Base-by-base conservation (phyloP, 768 basidiomycete species). In the Calocera cornea region DNA sequence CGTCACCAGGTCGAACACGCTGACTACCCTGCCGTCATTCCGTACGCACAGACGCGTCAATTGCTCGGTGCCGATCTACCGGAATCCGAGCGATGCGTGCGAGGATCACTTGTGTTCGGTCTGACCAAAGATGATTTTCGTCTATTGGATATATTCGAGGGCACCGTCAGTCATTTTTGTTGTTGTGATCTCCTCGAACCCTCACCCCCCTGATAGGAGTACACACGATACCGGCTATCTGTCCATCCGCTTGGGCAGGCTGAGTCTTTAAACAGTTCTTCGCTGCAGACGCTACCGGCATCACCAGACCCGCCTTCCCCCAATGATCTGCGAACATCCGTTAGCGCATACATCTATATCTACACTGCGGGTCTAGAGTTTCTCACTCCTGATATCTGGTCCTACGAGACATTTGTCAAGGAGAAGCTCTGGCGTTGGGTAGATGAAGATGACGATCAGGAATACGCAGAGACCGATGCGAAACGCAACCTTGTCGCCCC, bases 1-100 rank as follows among this genome's bases (percentile, higher is more conserved):
- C 81, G 94, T 2, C 91, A 95, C 74, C 83, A 85, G 74, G 84
- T 95, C 69, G 83, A 86, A 74, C 67, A 72, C 47, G 86, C 80
- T 47, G 92, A 93, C 73, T 97, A 95, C 73, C 95, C 95, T 0
- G 95, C 87, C 0, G 81, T 97, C 29, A 73, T 95, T 12, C 84
- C 89, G 0, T 83, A 82, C 66, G 75, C 78, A 2, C 76, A 79
- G 67, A 84, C 85, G 44, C 73, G 77, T 41, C 41, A 68, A 1
- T 74, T 89, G 12, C 81, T 87, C 40, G 73, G 66, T 2, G 76
- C 77, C 12, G 80, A 84, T 7, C 77, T 91, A n/a, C 73, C 74
- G 1, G 74, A 70, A 0, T 87, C 89, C 64, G 89, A 93, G 64
- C 80, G 80, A 50, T 84, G 80, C 22, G 92, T 95, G 0, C 82